A percentile compares a stretch with the other conserved stretches of the same genome.
Evolutionary conservation across 805 yeast genomes (phyloP).

Genomic region (Candida maesae): DNA sequence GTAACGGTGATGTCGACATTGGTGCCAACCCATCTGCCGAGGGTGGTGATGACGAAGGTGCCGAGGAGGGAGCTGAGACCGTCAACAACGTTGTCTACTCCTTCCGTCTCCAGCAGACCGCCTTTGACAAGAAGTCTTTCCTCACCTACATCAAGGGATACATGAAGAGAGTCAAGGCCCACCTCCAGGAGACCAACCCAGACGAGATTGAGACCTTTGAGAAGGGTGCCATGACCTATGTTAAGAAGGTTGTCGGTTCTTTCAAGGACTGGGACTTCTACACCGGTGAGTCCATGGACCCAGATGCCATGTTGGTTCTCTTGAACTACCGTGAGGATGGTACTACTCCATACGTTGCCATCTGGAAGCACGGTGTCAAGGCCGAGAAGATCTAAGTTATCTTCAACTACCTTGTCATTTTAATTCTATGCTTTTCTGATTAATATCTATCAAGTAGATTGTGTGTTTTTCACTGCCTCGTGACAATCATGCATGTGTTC

Average conservation of each 20-base stretch:
- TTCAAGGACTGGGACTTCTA: constrained; percentile 99
- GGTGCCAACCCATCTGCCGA: constrained; percentile 99
- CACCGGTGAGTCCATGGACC: constrained; percentile 99
- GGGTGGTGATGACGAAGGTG: constrained; percentile 72
- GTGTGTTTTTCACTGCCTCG: constrained; percentile 1
- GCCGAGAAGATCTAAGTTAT: constrained; percentile 78
- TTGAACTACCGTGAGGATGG: constrained; percentile 99
- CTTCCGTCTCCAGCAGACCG: constrained; percentile 95
- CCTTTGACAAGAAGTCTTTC: constrained; percentile 97
- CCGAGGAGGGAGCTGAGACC: constrained; percentile 81
- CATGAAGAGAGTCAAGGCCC: constrained; percentile 95
- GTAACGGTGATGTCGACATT: constrained; percentile 91
- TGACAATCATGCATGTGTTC: constrained; percentile 52
- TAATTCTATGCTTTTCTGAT: constrained; percentile 2
- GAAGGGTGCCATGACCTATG: constrained; percentile 96
- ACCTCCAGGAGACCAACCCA: constrained; percentile 86
- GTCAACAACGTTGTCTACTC: constrained; percentile 99
- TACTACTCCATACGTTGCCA: constrained; percentile 92
- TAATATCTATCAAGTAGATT: not conserved
- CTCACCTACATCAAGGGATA: constrained; percentile 95
- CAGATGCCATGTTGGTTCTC: constrained; percentile 97
- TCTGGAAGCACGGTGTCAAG: constrained; percentile 98
- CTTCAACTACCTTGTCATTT: not conserved
- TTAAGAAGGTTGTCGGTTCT: constrained; percentile 91
- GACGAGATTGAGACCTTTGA: constrained; percentile 85